Evolutionary conservation across 140 eudicot species (phyloP), one percentile per base, ranked within the genome.

Genomic region (Senecio squalidus): DNA sequence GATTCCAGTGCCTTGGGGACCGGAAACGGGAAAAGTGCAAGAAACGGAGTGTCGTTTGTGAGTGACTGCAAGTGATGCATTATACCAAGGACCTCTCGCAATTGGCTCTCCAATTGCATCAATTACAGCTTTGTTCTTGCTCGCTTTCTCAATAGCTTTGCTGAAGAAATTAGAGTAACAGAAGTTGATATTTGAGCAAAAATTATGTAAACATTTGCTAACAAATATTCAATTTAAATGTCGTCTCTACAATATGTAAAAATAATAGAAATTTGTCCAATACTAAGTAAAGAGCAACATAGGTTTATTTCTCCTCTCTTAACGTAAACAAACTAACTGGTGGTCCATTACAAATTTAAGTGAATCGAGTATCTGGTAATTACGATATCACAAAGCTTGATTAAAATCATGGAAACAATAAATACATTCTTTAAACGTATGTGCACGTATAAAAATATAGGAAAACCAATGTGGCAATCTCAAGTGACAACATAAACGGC

Each of bases 41-140:
- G 96, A 88, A 9, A 84, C 96, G 11, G 96, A 84, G 15, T 75
- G 89, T 40, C 96, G 75, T 64, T 60, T 62, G 72, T 84, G 96
- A 79, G 91, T 83, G 49, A 88, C 95, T n/a, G 95, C 96, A 74
- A 88, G 95, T 56, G 96, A 84, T 58, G 96, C 96, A 68, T 82
- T 82, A 58, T 88, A 88, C 96, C 96, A 88, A 64, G 96, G 94
- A 73, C 96, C 96, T 67, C 87, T 81, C n/a, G 71, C 81, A 51
- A 88, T 81, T 21, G 96, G 96, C 72, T 81, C 94, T 39, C 96
- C 96, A 36, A 88, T 81, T 10, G 96, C 91, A 59, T 79, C 90
- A 59, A 78, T 73, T 38, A 88, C 68, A 34, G 80, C 76, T 67
- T 77, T 80, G 57, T 73, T 83, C 50, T 77, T 84, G 75, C 89